Conservation (phyloP, 75 land plant genomes). For the Larix kaempferi region DNA sequence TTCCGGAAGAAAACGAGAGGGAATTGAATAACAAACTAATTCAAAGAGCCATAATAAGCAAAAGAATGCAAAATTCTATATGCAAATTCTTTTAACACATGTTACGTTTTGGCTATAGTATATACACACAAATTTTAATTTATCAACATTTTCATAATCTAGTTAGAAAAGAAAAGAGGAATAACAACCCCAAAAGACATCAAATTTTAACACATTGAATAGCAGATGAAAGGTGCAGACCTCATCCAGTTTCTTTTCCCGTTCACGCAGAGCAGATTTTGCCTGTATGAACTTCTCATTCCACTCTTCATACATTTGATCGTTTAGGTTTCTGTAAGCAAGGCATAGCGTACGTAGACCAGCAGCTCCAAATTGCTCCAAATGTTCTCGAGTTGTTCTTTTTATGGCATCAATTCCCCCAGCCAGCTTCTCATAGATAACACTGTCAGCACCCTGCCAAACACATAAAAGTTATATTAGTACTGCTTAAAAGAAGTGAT, state of each 20-base stretch:
- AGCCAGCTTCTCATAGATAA: slow-evolving; percentile 86
- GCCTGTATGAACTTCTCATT: slow-evolving; percentile 98
- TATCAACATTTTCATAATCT: too few relatives aligned
- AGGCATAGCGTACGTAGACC: slow-evolving; percentile 96
- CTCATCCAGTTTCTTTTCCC: slow-evolving; percentile 99
- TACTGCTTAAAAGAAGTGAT: neutral
- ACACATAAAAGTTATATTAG: neutral
- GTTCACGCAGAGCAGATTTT: slow-evolving; percentile 88
- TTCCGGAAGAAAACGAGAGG: neutral
- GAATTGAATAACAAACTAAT: neutral
- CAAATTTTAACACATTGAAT: neutral
- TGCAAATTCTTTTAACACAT: neutral
- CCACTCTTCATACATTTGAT: slow-evolving; percentile 85
- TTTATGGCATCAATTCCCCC: slow-evolving; percentile 58
- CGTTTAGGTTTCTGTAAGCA: slow-evolving; percentile 71
- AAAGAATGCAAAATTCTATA: neutral
- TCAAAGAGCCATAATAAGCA: neutral
- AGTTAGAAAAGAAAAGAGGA: neutral
- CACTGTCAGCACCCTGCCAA: slow-evolving; percentile 96
- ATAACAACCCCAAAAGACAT: neutral
- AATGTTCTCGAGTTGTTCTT: slow-evolving; percentile 75
- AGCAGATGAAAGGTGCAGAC: slow-evolving; percentile 22
- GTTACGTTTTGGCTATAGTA: neutral
- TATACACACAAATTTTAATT: too few relatives aligned
- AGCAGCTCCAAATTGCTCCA: slow-evolving; percentile 94